Conservation (phyloP, 2,329 filamentous ascomycete species). For the Ophiostoma sp. region DNA sequence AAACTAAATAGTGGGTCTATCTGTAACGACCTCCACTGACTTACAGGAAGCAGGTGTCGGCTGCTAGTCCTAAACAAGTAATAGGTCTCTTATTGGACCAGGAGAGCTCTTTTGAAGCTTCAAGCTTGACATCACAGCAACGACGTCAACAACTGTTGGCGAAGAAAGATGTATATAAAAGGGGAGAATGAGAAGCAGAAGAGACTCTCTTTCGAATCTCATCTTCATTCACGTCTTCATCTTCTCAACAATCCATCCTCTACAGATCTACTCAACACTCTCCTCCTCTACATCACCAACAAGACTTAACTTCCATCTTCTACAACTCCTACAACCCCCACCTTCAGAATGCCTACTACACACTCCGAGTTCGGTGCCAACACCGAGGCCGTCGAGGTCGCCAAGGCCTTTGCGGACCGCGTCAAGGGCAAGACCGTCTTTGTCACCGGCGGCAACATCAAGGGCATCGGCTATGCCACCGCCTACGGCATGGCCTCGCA, state of each 20-base stretch:
- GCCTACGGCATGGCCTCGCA: conserved; percentile 38
- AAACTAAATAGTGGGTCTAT: too few species aligned
- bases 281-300: neutral
- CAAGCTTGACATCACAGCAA: neutral
- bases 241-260: neutral
- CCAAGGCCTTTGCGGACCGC: conserved; percentile 38
- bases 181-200: neutral
- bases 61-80: neutral
- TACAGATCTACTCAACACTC: neutral
- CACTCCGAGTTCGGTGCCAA: conserved; percentile 39
- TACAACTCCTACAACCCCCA: neutral
- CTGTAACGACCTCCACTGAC: neutral
- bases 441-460: conserved; percentile 41
- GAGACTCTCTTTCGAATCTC: neutral
- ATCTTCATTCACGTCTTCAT: neutral
- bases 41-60: neutral
- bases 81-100: neutral
- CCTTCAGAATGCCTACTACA: neutral
- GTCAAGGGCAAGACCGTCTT: conserved; percentile 42
- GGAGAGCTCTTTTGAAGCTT: neutral
- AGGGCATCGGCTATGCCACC: conserved; percentile 36
- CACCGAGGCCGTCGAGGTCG: conserved; percentile 44
- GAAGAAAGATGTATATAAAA: neutral
- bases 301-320: neutral
- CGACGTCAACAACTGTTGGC: neutral